Conservation (phyloP, 129 eudicot genomes). For the Helichrysum umbraculigerum region DNA sequence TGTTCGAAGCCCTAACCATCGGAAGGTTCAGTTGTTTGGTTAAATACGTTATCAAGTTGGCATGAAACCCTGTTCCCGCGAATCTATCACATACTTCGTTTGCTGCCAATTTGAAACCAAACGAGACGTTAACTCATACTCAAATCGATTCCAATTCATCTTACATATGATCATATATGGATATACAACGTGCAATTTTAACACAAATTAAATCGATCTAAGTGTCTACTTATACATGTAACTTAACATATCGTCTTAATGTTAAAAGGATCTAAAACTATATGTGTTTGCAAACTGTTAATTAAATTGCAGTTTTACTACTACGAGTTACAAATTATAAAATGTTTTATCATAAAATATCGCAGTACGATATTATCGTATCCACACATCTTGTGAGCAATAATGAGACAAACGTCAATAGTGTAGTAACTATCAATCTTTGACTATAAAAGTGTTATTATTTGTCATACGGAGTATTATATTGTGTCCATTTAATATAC, state of each 20-base stretch:
- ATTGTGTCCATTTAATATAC: too few species aligned
- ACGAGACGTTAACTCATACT: background rate
- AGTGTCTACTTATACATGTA: too few species aligned
- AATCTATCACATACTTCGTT: constrained; percentile 85
- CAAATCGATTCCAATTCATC: too few species aligned
- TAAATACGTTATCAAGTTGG: constrained; percentile 89
- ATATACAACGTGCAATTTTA: too few species aligned
- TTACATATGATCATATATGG: too few species aligned
- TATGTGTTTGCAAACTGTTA: too few species aligned
- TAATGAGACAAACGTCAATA: background rate
- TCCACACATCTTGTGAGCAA: constrained; percentile 1
- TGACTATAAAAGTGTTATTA: background rate
- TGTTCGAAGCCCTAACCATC: constrained; percentile 83
- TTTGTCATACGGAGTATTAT: background rate
- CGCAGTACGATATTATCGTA: background rate
- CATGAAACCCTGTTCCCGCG: constrained; percentile 83
- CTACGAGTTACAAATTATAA: too few species aligned
- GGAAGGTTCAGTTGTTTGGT: constrained; percentile 79
- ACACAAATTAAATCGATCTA: too few species aligned
- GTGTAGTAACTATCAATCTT: constrained; percentile 2
- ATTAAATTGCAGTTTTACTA: too few species aligned
- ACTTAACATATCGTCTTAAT: too few species aligned
- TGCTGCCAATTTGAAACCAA: constrained; percentile 44
- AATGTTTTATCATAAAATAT: too few species aligned
- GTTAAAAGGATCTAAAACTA: too few species aligned